These are phyloP conservation scores for Apodospora peruviana DNA, from an alignment of 495 filamentous ascomycete species.

Conservation along the genomic window DNA sequence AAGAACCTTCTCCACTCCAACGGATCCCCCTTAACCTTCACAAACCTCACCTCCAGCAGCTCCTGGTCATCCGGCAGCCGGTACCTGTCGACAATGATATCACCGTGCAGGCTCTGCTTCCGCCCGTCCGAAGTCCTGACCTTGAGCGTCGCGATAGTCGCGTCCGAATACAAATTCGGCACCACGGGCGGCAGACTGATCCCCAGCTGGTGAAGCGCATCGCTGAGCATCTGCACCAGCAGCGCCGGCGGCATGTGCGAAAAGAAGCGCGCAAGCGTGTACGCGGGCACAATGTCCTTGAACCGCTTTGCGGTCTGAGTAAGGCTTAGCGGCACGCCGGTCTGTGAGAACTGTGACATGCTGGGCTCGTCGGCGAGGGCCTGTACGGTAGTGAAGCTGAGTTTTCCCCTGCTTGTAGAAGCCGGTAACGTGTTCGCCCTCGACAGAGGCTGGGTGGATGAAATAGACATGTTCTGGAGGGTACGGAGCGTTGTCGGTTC, in stretches of 20 bases:
- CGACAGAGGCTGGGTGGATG: conserved; percentile 50
- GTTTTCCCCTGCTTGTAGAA: neutral
- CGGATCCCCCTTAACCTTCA: conserved; percentile 93
- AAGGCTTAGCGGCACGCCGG: conserved; percentile 66
- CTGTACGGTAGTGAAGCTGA: conserved; percentile 41
- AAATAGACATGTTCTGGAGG: conserved; percentile 44
- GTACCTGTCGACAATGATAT: conserved; percentile 73
- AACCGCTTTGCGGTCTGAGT: conserved; percentile 87
- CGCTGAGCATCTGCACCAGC: conserved; percentile 71
- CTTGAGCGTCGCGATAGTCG: conserved; percentile 58
- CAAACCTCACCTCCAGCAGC: conserved; percentile 80
- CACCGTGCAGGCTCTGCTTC: conserved; percentile 74
- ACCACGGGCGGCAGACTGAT: conserved; percentile 58
- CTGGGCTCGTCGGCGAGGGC: conserved; percentile 80
- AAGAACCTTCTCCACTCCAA: conserved; percentile 97
- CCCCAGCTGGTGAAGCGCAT: conserved; percentile 76
- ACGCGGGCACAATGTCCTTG: conserved; percentile 74
- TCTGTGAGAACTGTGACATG: conserved; percentile 85
- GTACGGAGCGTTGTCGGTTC: conserved; percentile 48
- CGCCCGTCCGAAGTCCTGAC: conserved; percentile 74
- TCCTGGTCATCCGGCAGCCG: conserved; percentile 30
- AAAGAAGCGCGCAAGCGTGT: conserved; percentile 86
- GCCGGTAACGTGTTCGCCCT: conserved; percentile 22
- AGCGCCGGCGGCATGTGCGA: conserved; percentile 72
- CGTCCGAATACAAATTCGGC: conserved; percentile 30